phyloP scores from a whole-genome alignment of 2,329 filamentous ascomycete species.

The Stagonosporopsis rhizophila region DNA sequence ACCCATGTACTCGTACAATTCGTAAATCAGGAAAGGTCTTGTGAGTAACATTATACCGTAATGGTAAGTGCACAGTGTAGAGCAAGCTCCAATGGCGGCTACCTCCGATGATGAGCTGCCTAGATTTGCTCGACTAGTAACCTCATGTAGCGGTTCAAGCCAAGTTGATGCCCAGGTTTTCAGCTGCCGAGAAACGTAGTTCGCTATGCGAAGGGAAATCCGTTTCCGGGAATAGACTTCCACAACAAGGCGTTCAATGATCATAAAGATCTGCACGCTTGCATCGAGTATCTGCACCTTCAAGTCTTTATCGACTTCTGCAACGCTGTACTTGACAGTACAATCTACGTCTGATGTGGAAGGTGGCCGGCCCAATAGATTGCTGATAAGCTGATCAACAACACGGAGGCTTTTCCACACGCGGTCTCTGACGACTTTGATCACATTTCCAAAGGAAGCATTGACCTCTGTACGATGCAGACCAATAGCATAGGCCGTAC shows the following conservation, averaged over 20 bases:
- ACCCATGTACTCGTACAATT: slow-evolving; percentile 51
- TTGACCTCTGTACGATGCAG: slow-evolving; percentile 61
- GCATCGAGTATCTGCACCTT: slow-evolving; percentile 41
- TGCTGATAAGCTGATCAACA: slow-evolving; percentile 61
- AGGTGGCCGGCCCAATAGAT: slow-evolving; percentile 59
- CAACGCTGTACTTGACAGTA: slow-evolving; percentile 50
- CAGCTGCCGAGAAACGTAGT: slow-evolving; percentile 50
- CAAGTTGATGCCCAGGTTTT: slow-evolving; percentile 52
- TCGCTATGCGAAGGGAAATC: slow-evolving; percentile 51
- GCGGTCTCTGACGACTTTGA: slow-evolving; percentile 54
- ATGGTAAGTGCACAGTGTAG: slow-evolving; percentile 60
- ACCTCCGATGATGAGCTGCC: slow-evolving; percentile 11
- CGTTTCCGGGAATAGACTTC: slow-evolving; percentile 55
- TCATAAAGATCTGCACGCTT: slow-evolving; percentile 56
- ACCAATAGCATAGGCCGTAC: slow-evolving; percentile 61
- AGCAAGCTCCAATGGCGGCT: slow-evolving; percentile 54
- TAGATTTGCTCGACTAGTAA: slow-evolving; percentile 35
- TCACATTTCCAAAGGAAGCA: slow-evolving; percentile 55
- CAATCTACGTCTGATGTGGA: slow-evolving; percentile 61
- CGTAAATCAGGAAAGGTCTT: slow-evolving; percentile 61
- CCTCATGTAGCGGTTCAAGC: slow-evolving; percentile 39
- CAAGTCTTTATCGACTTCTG: slow-evolving; percentile 20
- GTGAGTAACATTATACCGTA: slow-evolving; percentile 63
- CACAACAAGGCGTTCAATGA: slow-evolving; percentile 57
- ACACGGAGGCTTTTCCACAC: slow-evolving; percentile 62